Evolutionary conservation across 176 grass and related monocot species (phyloP), one percentile per base, ranked within the genome.

Genomic region (Phragmites australis): DNA sequence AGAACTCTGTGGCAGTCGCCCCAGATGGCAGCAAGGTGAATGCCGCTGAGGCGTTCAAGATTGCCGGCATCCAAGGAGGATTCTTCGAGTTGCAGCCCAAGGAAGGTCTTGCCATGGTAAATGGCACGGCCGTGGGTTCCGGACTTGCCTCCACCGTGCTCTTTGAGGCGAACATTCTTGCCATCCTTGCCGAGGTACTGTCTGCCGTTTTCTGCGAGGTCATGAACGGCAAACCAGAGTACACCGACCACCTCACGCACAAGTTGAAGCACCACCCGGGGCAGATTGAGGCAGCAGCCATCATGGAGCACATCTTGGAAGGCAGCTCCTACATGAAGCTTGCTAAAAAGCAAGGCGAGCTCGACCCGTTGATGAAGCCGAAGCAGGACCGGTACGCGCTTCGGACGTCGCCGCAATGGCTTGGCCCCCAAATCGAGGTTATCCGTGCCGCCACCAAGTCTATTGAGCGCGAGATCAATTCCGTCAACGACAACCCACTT

Each of bases 361-460:
- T 87, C 15, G 90, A 93, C 54, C 87, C 90, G 0, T 6, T 93
- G 26, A 87, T 94, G n/a, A 97, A 97, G 72, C 94, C 94, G 0
- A 97, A 97, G 75, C 94, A 97, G 68, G 94, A 97, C 66, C 43
- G 94, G 64, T 94, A 97, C 79, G 94, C 94, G 12, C 94, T 97
- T 46, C 94, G 94, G 59, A 97, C 94, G 3, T 97, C 94, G 1
- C 94, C 94, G 46, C 94, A 97, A 62, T 97, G 94, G 94, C 89
- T 97, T 22, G 94, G 94, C 15, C 94, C 94, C 0, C 94, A 97
- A 75, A 89, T 97, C 26, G 94, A 97, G 75, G 94, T 97, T n/a
- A 94, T 97, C 76, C 84, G 94, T 14, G 80, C 90, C 0, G 79
- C 90, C 56, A 93, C 91, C 53, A 84, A 77, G 65, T 85, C 84